Base-by-base conservation (phyloP, 2,329 filamentous ascomycete genomes). In the Coniochaeta hoffmannii region DNA sequence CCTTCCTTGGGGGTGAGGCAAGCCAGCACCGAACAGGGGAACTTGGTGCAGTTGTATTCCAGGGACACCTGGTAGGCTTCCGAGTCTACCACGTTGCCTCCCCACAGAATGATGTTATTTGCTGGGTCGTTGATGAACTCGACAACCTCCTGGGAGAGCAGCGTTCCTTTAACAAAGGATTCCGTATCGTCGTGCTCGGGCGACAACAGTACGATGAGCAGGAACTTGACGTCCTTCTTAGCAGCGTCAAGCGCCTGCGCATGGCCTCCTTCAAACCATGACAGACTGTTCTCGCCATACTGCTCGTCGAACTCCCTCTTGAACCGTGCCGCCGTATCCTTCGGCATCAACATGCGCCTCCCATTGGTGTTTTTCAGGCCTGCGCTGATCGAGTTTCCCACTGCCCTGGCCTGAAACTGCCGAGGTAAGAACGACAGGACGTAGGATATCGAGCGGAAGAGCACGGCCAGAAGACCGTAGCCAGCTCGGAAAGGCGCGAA, bases 281-380 rank as follows among this genome's bases (percentile, higher is more conserved):
- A 86, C 4, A 97, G 72, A 4, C 76, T 77, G 51, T 85, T 82
- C 17, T 77, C 73, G 0, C 90, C 91, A 66, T 97, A 94, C 64
- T 96, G 90, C 71, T 99, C 94, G 64, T 96, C 91, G 62, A 99
- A 96, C 64, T 97, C 92, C 9, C 93, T 83, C 65, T 90, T 88
- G 69, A 97, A 96, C 31, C 94, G 80, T 26, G 89, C 86, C 0
- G 93, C 91, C 1, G 90, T 93, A 66, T 99, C 94, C 56, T 89
- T 84, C 1, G 93, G 91, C 66, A 88, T 88, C 46, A 97, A 74
- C 62, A 90, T 82, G 61, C 90, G 81, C 32, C 93, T 81, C 4
- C 88, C 87, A 58, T 78, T 83, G 1, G 85, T 86, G 61, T 84
- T 85, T 57, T 80, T 75, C 57, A 78, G 73, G 1, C 80, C 77